phyloP scores from a whole-genome alignment of 768 basidiomycete species.

The Gymnopilus junonius region DNA sequence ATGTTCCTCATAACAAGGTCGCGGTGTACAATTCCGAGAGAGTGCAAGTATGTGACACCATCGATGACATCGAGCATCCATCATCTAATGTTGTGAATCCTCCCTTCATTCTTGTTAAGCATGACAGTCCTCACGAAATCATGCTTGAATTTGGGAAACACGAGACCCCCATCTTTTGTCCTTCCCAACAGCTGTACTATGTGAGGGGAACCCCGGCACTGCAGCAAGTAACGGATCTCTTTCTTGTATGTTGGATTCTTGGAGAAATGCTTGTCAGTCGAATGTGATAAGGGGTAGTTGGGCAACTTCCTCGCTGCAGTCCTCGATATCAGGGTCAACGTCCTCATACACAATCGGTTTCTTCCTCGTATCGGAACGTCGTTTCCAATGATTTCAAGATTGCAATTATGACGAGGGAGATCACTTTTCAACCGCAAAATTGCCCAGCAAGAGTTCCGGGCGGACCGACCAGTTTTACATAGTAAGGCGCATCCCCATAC shows the following conservation, averaged over 20 bases:
- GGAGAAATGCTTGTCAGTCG: constrained; percentile 2
- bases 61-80: constrained; percentile 13
- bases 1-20: constrained; percentile 3
- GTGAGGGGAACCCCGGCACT: neutral
- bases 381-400: constrained; percentile 3
- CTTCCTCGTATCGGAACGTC: neutral
- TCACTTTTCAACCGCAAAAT: constrained; percentile 2
- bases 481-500: constrained; percentile 4
- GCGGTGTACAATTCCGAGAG: constrained; percentile 8
- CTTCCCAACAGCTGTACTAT: constrained; percentile 7
- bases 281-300: neutral
- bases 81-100: constrained; percentile 2
- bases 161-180: too few species aligned
- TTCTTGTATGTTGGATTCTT: constrained; percentile 9
- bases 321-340: neutral
- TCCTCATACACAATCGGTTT: too few species aligned
- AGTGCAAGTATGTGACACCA: constrained; percentile 10
- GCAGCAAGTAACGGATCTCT: constrained; percentile 7
- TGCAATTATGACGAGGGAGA: constrained; percentile 1
- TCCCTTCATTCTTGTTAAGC: neutral
- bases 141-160: neutral
- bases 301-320: neutral
- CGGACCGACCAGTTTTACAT: neutral
- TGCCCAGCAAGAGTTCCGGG: constrained; percentile 4
- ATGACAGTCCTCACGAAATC: neutral